Evolutionary conservation across 2,329 filamentous ascomycete genomes (phyloP), one percentile per base, ranked within the genome.

Genomic region (Trichoderma breve): DNA sequence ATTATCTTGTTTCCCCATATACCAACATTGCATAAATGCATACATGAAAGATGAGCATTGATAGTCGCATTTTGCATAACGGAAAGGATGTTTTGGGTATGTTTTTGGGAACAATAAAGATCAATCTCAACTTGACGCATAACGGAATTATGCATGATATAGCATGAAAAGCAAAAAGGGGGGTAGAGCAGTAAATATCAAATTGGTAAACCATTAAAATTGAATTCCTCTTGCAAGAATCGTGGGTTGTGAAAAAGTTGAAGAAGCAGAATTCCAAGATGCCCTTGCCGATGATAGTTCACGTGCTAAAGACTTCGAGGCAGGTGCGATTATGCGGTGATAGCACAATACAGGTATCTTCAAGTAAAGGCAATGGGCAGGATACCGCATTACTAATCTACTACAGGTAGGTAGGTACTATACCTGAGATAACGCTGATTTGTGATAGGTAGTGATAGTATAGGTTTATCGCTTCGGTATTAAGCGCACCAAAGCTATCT

Each of bases 51-150:
- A 53, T 47, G 30, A 71, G 61, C 58, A 70, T 63, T 21, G 18
- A 70, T 21, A 30, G 55, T 32, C 53, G 68, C 36, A 62, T 62
- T 61, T 63, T 21, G 64, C 64, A 58, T 43, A 58, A 60, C 53
- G n/a, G 28, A 60, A 32, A 30, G 28, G 55, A 47, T 60, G 36
- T 58, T 67, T 67, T 47, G 60, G 36, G 36, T 60, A 32, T 60
- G 36, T 28, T 28, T 43, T 63, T 26, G 36, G 60, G 15, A 63
- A 30, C 60, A n/a, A 26, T 28, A 63, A 36, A 28, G 60, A 63
- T 63, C 60, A 63, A 63, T 63, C 60, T 47, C 60, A 43, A 63
- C 60, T 63, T 58, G 53, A 34, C n/a, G 24, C 34, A 43, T 60
- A 14, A 21, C 36, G 60, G 28, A n/a, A 15, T 21, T 28, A 43